phyloP scores from a whole-genome alignment of 2,329 filamentous ascomycete species.

The Nigrospora osmanthi region DNA sequence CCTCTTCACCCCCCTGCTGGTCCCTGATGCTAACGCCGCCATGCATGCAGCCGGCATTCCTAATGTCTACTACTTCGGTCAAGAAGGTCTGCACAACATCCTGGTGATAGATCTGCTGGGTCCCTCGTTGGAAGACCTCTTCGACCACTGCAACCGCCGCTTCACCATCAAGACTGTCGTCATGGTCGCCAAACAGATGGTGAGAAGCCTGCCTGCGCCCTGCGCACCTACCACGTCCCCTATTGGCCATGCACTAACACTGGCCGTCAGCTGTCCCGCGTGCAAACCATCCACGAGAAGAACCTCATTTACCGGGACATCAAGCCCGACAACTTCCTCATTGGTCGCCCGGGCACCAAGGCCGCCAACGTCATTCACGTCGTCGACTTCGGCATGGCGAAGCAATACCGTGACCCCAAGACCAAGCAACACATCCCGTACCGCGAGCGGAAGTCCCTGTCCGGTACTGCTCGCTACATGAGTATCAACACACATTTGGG shows the following conservation, averaged over 20 bases:
- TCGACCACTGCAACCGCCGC: conserved; percentile 91
- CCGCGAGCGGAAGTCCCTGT: conserved; percentile 91
- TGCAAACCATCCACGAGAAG: conserved; percentile 94
- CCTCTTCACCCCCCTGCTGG: too few species aligned
- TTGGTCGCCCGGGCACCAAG: conserved; percentile 86
- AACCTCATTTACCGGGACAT: conserved; percentile 99
- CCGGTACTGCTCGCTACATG: conserved; percentile 96
- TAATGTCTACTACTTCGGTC: conserved; percentile 99
- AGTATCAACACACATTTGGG: conserved; percentile 99
- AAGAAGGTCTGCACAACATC: conserved; percentile 97
- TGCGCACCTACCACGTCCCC: background rate
- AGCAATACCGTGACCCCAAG: conserved; percentile 97
- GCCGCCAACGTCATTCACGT: conserved; percentile 97
- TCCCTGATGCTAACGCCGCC: conserved; percentile 12
- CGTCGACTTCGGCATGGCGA: conserved; percentile 98
- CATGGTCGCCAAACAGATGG: conserved; percentile 99
- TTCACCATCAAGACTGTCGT: conserved; percentile 98
- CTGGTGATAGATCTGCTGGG: conserved; percentile 95
- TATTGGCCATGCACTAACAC: conserved; percentile 15
- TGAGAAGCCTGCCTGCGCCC: conserved; percentile 28
- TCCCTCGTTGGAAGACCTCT: conserved; percentile 90
- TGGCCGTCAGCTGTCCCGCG: conserved; percentile 64
- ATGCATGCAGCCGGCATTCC: conserved; percentile 74
- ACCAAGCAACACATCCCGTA: conserved; percentile 99
- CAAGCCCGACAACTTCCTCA: conserved; percentile 98